Evolutionary conservation across 2,329 filamentous ascomycete species (phyloP).

Genomic region (Aphanoascus verrucosus): DNA sequence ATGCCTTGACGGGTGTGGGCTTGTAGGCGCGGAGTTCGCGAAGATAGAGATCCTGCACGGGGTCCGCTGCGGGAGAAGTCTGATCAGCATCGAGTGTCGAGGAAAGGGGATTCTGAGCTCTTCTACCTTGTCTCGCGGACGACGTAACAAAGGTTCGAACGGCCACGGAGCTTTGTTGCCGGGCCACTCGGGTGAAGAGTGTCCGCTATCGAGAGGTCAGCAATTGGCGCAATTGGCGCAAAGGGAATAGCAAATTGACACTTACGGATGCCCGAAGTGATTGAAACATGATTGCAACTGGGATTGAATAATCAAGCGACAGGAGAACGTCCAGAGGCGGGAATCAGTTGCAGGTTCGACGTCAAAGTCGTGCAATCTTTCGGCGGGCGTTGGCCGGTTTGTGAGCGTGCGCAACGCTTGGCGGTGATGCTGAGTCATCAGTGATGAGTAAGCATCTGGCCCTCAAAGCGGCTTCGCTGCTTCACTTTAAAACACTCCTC

Average conservation of each 20-base stretch:
- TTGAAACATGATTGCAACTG: constrained; percentile 17
- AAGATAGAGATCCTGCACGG: constrained; percentile 96
- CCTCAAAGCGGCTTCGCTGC: not conserved
- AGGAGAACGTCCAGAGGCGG: constrained; percentile 7
- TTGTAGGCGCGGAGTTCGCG: constrained; percentile 95
- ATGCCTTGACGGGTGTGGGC: constrained; percentile 67
- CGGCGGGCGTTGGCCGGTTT: constrained; percentile 1
- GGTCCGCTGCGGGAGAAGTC: constrained; percentile 58
- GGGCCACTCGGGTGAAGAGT: constrained; percentile 49
- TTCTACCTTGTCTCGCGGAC: constrained; percentile 50
- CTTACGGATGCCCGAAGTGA: constrained; percentile 17
- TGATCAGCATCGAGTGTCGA: constrained; percentile 16
- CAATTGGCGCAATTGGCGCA: constrained; percentile 17
- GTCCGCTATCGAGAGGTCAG: constrained; percentile 42
- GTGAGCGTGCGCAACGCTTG: not conserved
- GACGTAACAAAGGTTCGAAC: constrained; percentile 56
- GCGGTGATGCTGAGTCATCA: not conserved
- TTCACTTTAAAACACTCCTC: not conserved
- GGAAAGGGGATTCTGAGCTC: constrained; percentile 29
- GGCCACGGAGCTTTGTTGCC: constrained; percentile 46
- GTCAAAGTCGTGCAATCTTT: constrained; percentile 5
- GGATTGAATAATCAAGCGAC: constrained; percentile 4
- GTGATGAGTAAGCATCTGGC: not conserved
- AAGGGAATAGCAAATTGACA: constrained; percentile 1
- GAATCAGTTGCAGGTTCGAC: constrained; percentile 6